Percentiles rank a stretch among this genome's conserved stretches.
These are phyloP conservation scores for Solanum habrochaites DNA, from an alignment of 257 asterid genomes.

Conservation along the genomic window DNA sequence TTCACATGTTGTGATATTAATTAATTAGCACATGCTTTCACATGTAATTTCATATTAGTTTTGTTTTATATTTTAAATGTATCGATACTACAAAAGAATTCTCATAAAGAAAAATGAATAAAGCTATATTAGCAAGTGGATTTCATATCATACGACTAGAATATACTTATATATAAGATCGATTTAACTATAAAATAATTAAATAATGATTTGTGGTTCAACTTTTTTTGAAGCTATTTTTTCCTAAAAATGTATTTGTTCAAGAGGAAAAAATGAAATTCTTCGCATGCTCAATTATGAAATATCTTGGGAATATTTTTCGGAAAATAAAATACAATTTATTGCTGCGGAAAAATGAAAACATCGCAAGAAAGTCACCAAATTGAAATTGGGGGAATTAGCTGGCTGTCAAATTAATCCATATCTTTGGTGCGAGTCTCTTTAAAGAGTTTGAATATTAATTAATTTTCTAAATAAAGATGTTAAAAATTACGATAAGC, in stretches of 20 bases:
- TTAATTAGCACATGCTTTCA: not conserved
- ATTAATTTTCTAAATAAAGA: not conserved
- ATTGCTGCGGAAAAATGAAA: too few species aligned
- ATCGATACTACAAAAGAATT: rapidly evolving
- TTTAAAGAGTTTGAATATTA: not conserved
- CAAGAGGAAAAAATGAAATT: not conserved
- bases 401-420: not conserved
- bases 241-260: too few species aligned
- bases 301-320: not conserved
- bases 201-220: not conserved
- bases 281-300: not conserved
- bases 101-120: too few species aligned
- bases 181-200: not conserved
- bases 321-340: too few species aligned
- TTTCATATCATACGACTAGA: not conserved
- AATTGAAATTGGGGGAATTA: too few species aligned
- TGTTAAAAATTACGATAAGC: not conserved
- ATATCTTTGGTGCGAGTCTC: not conserved
- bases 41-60: not conserved
- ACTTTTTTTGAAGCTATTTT: too few species aligned
- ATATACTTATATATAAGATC: not conserved
- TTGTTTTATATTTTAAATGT: too few species aligned
- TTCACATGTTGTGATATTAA: not conserved
- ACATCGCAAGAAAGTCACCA: too few species aligned
- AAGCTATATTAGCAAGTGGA: not conserved